phyloP scores from a whole-genome alignment of 345 rosid genomes.

The Eucalyptus rudis region DNA sequence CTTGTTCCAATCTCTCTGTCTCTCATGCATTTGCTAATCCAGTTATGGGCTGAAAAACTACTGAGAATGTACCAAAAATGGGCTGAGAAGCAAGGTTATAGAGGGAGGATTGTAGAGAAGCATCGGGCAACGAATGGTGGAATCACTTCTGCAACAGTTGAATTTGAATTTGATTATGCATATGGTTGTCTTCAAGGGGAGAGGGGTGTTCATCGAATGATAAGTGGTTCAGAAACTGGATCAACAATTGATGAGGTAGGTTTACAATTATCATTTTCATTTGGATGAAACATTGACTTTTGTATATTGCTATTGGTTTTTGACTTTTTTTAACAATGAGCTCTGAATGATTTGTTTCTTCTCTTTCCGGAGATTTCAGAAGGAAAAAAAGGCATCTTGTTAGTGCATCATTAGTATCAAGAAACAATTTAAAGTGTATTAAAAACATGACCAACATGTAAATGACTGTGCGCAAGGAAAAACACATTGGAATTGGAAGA shows the following conservation, averaged over 20 bases:
- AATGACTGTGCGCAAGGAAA: neutral
- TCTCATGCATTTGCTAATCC: neutral
- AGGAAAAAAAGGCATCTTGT: neutral
- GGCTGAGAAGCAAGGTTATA: conserved; percentile 62
- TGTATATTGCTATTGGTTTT: neutral
- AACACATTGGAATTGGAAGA: neutral
- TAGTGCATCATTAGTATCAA: neutral
- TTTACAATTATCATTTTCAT: neutral
- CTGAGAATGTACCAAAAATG: conserved; percentile 63
- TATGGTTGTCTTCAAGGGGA: conserved; percentile 79
- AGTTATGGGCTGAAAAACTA: conserved; percentile 67
- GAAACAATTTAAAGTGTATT: neutral
- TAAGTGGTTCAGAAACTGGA: conserved; percentile 15
- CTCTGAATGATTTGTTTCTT: neutral
- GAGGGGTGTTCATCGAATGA: conserved; percentile 45
- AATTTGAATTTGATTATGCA: conserved; percentile 64
- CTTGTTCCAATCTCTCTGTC: neutral
- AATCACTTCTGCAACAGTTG: conserved; percentile 40
- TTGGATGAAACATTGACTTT: neutral
- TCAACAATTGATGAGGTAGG: conserved; percentile 25
- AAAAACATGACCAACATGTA: neutral
- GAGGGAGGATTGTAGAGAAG: conserved; percentile 50
- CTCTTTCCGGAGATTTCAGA: neutral
- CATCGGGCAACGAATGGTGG: conserved; percentile 13
- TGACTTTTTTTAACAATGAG: neutral